These are phyloP conservation scores for Russula olivacea DNA, from an alignment of 768 basidiomycete species.

Conservation along the genomic window DNA sequence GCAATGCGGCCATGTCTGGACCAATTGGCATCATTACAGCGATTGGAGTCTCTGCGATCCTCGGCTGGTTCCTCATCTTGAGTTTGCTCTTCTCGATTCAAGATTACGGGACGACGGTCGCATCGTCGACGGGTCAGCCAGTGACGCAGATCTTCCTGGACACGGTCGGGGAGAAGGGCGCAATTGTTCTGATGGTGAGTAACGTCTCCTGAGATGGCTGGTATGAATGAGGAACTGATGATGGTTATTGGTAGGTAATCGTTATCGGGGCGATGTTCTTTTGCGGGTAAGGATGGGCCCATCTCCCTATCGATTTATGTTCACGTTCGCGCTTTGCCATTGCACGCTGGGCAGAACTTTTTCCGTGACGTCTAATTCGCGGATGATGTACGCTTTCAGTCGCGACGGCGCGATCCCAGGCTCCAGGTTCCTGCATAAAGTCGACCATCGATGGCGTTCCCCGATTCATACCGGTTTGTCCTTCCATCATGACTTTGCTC, in stretches of 20 bases:
- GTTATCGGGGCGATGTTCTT: conserved; percentile 70
- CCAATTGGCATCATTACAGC: conserved; percentile 64
- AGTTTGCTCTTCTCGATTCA: conserved; percentile 75
- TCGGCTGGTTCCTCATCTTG: conserved; percentile 72
- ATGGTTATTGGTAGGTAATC: conserved; percentile 40
- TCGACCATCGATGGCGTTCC: conserved; percentile 50
- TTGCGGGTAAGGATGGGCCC: conserved; percentile 45
- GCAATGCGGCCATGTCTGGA: conserved; percentile 53
- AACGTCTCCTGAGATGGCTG: neutral
- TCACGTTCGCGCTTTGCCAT: neutral
- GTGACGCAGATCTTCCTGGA: conserved; percentile 77
- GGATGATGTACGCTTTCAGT: conserved; percentile 81
- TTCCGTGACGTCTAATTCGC: conserved; percentile 70
- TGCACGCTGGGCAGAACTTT: conserved; percentile 45
- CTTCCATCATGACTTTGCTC: neutral
- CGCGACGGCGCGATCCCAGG: conserved; percentile 71
- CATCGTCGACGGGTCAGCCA: conserved; percentile 54
- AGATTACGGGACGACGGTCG: conserved; percentile 51
- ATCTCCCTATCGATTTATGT: neutral
- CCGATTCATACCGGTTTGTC: conserved; percentile 60
- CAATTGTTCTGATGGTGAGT: conserved; percentile 64
- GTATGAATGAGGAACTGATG: too few relatives aligned
- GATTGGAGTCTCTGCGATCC: conserved; percentile 62
- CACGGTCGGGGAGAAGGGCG: conserved; percentile 66
- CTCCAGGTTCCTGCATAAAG: conserved; percentile 59